Conservation (phyloP, 352 stramenopile genomes). For the Globisporangium radiosum region DNA sequence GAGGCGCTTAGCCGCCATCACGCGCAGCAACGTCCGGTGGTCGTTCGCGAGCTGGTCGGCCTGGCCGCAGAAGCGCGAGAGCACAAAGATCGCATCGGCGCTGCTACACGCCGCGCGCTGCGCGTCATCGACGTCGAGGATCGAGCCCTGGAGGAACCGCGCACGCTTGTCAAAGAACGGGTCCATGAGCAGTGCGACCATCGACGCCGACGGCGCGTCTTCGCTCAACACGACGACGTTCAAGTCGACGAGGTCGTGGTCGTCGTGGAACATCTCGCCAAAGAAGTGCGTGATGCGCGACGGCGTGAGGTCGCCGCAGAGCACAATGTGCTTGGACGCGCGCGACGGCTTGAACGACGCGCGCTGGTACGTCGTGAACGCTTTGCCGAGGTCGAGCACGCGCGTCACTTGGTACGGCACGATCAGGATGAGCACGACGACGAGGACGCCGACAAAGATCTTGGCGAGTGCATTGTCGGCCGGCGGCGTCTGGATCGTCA, state of each 20-base stretch:
- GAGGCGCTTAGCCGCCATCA: conserved; percentile 65
- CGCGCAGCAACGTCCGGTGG: conserved; percentile 75
- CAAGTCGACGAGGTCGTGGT: conserved; percentile 77
- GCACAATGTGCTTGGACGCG: conserved; percentile 62
- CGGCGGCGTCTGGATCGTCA: conserved; percentile 79
- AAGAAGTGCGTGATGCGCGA: conserved; percentile 84
- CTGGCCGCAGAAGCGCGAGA: conserved; percentile 53
- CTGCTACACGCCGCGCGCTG: conserved; percentile 54
- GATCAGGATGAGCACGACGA: conserved; percentile 80
- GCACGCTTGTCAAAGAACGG: conserved; percentile 83
- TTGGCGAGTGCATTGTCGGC: conserved; percentile 80
- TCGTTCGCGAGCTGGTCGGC: conserved; percentile 68
- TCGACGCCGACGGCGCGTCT: conserved; percentile 63
- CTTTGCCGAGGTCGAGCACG: conserved; percentile 72
- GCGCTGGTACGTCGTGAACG: conserved; percentile 68
- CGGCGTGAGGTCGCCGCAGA: conserved; percentile 76
- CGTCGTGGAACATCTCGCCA: conserved; percentile 82
- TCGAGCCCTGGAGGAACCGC: conserved; percentile 73
- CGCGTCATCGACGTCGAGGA: conserved; percentile 75
- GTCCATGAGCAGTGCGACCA: conserved; percentile 73
- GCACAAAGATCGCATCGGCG: conserved; percentile 75
- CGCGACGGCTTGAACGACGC: conserved; percentile 63
- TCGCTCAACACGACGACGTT: conserved; percentile 75
- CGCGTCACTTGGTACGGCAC: conserved; percentile 83
- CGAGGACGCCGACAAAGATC: conserved; percentile 72